phyloP scores from a whole-genome alignment of 2,329 filamentous ascomycete genomes.

The Cordyceps fumosorosea region DNA sequence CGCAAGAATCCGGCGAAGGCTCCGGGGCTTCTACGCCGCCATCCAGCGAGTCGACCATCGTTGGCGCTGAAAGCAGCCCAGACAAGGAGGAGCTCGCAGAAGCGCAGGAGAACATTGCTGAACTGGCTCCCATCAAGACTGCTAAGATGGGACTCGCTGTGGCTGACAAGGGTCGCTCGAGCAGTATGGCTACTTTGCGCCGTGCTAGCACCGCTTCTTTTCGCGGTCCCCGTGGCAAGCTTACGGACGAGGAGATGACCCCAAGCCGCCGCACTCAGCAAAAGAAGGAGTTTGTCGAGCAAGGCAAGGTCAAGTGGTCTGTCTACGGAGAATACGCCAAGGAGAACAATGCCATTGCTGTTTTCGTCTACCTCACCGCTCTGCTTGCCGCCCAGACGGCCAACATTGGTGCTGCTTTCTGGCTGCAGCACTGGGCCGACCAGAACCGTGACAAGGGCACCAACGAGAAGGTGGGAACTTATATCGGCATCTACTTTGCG shows the following conservation, averaged over 20 bases:
- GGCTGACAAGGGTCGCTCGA: slow-evolving; percentile 49
- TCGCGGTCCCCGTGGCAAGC: slow-evolving; percentile 74
- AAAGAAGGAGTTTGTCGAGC: slow-evolving; percentile 79
- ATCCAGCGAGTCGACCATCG: slow-evolving; percentile 53
- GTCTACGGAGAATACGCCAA: slow-evolving; percentile 94
- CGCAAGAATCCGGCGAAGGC: slow-evolving; percentile 44
- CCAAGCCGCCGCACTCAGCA: slow-evolving; percentile 77
- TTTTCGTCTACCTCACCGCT: slow-evolving; percentile 69
- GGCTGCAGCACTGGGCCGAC: slow-evolving; percentile 93
- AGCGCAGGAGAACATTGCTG: slow-evolving; percentile 68
- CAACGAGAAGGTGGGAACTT: slow-evolving; percentile 78
- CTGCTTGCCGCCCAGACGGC: slow-evolving; percentile 75
- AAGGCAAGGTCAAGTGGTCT: slow-evolving; percentile 94
- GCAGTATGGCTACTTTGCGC: slow-evolving; percentile 74
- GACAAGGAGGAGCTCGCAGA: slow-evolving; percentile 67
- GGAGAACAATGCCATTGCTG: slow-evolving; percentile 82
- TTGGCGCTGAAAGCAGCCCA: slow-evolving; percentile 42
- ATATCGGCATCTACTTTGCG: slow-evolving; percentile 91
- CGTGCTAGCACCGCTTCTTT: slow-evolving; percentile 90
- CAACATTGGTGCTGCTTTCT: slow-evolving; percentile 78
- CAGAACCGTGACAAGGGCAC: slow-evolving; percentile 58
- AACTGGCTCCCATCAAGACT: slow-evolving; percentile 67
- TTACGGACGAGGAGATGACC: slow-evolving; percentile 74
- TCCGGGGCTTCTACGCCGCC: slow-evolving; percentile 38
- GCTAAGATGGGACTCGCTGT: slow-evolving; percentile 29